Evolutionary conservation across 495 filamentous ascomycete genomes (phyloP), one percentile per base, ranked within the genome.

Genomic region (Penicillium antarcticum): DNA sequence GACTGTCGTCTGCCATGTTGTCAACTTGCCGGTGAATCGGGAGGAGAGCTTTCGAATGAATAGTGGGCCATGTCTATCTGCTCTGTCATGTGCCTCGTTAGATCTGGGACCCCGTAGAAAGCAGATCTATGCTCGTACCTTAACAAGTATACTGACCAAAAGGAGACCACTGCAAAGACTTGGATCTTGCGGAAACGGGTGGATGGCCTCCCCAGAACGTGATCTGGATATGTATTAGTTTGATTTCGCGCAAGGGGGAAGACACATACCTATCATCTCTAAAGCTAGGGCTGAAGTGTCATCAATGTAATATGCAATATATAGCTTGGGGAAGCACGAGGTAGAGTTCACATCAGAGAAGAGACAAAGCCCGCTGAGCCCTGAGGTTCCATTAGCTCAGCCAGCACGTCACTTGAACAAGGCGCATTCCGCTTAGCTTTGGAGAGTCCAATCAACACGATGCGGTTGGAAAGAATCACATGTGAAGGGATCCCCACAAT

Each of bases 171-270:
- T 21, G 87, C 85, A 49, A 97, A 80, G 55, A 98, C 91, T 67
- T 98, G 92, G 19, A 95, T 85, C 61, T 95, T 90, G 51, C 94
- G 86, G 62, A 94, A 96, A 70, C 88, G 84, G 52, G 87, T 85
- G 7, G 91, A 96, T 31, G 94, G 94, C 54, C 88, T 82, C 51
- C 94, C 94, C 33, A 98, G 80, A 47, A 97, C 84, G 74, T 98
- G 94, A 65, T 98, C 94, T 86, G 43, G 9, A 8, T 10, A 17
- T 41, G 21, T 18, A 14, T 36, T 40, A 26, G 21, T 10, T 8
- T 42, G 11, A 19, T 48, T 10, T 16, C 3, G 1, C 14, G 3
- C 21, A 19, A 12, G 33, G 17, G 12, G 23, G 12, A 5, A 14
- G 11, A 13, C 35, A 13, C 34, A 31, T 63, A 72, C 69, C 69